Conservation (phyloP, 108 stramenopile genomes). For the Fragilaria crotonensis region DNA sequence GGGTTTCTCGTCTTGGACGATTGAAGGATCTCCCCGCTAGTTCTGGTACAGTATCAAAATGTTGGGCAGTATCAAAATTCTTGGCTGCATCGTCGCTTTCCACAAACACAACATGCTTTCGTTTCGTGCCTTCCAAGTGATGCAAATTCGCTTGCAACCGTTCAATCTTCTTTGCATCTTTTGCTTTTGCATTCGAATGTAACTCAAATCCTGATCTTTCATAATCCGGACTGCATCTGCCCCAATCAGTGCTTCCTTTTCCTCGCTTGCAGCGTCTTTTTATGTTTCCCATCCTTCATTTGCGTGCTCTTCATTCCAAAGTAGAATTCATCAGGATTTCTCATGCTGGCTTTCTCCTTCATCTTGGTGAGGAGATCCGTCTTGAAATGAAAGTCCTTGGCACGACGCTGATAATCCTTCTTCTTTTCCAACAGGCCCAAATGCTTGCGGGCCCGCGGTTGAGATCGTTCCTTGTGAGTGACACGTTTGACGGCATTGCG, state of each 20-base stretch:
- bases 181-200: constrained; percentile 73
- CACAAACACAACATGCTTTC: constrained; percentile 77
- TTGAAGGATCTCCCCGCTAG: constrained; percentile 81
- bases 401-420: constrained; percentile 91
- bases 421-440: constrained; percentile 98
- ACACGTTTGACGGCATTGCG: constrained; percentile 98
- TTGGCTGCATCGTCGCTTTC: constrained; percentile 45
- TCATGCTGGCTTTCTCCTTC: constrained; percentile 71
- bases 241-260: constrained; percentile 38
- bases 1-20: constrained; percentile 28
- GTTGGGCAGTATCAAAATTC: constrained; percentile 77
- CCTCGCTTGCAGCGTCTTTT: constrained; percentile 40
- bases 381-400: constrained; percentile 90
- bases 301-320: constrained; percentile 91
- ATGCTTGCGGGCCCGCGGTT: constrained; percentile 76
- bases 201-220: constrained; percentile 96
- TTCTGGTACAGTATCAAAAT: constrained; percentile 88
- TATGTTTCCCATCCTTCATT: constrained; percentile 54
- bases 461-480: constrained; percentile 97
- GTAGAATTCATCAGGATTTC: constrained; percentile 99
- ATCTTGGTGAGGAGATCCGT: constrained; percentile 58
- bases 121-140: constrained; percentile 49
- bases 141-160: constrained; percentile 72
- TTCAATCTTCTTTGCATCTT: constrained; percentile 76
- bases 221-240: constrained; percentile 71